Base-by-base conservation (phyloP, 805 yeast species). In the Peterozyma toletana region DNA sequence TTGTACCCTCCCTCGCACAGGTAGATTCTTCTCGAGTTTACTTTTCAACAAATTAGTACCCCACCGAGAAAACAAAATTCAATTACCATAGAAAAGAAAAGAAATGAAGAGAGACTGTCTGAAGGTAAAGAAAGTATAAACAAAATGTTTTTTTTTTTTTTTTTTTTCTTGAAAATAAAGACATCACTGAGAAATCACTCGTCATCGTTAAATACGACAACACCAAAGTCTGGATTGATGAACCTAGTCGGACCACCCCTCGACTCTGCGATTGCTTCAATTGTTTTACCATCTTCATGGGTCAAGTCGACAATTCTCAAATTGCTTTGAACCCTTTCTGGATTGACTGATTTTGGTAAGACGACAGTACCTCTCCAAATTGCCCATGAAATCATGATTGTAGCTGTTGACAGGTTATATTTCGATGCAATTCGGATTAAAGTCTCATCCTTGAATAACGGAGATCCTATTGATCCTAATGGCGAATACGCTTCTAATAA, bases 401-500 rank as follows among this genome's bases (percentile, higher is more conserved):
- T 73, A 17, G 82, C 83, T 3, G 80, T 70, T 4, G 67, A 50
- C 63, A 62, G 2, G 54, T 47, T 30, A 81, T 54, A 5, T 64
- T 59, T 30, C 63, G 66, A 50, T 78, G 70, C 31, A 62, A 58
- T 49, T 78, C 60, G 9, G 78, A 48, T 11, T 83, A 82, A 17
- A 83, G 74, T 41, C 4, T 50, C 58, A 56, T 48, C 64, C 53
- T 52, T 53, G 46, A 74, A 78, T 43, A 70, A 78, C 46, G 71
- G 73, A 40, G 57, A 62, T 14, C 72, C 47, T 72, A 73, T 6
- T 67, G 63, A 18, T 83, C 89, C 91, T 52, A 86, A 67, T 30
- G 95, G 95, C 31, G 88, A 80, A 65, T 85, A 87, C 9, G 93
- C 95, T 59, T 83, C 85, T 39, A 83, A 62, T 30, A 68, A 60